Evolutionary conservation across 2,329 filamentous ascomycete genomes (phyloP).

Genomic region (Alternaria brassicae): DNA sequence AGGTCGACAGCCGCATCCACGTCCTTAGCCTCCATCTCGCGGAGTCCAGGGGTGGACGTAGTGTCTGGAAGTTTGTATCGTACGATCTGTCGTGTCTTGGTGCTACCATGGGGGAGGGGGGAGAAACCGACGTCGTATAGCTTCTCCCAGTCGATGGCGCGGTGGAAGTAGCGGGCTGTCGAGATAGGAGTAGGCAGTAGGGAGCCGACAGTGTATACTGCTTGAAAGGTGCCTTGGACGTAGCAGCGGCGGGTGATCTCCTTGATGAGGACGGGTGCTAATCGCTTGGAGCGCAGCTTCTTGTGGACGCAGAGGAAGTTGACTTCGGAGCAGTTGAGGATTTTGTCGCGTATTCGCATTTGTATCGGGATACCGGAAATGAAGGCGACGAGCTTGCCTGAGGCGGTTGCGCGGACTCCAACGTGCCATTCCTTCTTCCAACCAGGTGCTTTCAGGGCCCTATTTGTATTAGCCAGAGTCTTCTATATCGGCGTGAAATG

Average conservation of each 20-base stretch:
- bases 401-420: conserved; percentile 83
- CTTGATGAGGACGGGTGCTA: conserved; percentile 94
- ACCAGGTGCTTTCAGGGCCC: conserved; percentile 92
- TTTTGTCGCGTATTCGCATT: conserved; percentile 78
- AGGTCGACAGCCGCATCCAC: conserved; percentile 76
- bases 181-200: conserved; percentile 90
- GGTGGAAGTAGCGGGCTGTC: conserved; percentile 94
- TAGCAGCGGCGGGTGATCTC: conserved; percentile 96
- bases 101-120: conserved; percentile 81
- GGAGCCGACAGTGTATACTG: conserved; percentile 92
- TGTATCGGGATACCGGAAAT: conserved; percentile 92
- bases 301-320: conserved; percentile 99
- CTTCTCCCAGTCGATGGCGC: conserved; percentile 94
- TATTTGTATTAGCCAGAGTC: conserved; percentile 46
- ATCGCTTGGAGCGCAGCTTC: conserved; percentile 90
- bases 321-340: conserved; percentile 84
- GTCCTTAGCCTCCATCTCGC: conserved; percentile 81
- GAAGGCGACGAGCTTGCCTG: conserved; percentile 88
- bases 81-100: conserved; percentile 81
- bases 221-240: conserved; percentile 85
- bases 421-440: conserved; percentile 97
- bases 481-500: neutral
- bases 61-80: conserved; percentile 82
- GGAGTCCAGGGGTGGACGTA: conserved; percentile 76
- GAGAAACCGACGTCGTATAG: conserved; percentile 95